phyloP scores from a whole-genome alignment of 805 yeast genomes.

The Suhomyces pyralidae region DNA sequence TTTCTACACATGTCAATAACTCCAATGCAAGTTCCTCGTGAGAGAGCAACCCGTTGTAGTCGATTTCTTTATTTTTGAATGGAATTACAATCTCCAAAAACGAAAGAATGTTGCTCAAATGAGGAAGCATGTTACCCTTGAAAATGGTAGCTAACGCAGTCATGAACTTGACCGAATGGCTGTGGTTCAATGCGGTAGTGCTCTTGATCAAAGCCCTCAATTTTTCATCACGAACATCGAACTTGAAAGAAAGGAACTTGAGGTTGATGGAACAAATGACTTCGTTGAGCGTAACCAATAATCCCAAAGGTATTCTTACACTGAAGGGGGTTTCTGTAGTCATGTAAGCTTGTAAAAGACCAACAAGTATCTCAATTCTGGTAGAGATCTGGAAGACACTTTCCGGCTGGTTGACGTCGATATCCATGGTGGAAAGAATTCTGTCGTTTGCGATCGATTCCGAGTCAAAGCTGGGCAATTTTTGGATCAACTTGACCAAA shows the following conservation, averaged over 20 bases:
- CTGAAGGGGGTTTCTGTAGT: slow-evolving; percentile 53
- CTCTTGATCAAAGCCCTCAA: slow-evolving; percentile 43
- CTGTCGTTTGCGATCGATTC: slow-evolving; percentile 7
- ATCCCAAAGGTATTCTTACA: slow-evolving; percentile 63
- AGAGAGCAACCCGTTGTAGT: slow-evolving; percentile 28
- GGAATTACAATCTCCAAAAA: slow-evolving; percentile 61
- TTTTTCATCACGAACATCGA: slow-evolving; percentile 56
- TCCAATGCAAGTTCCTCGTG: slow-evolving; percentile 43
- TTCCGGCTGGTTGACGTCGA: slow-evolving; percentile 58
- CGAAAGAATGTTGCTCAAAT: slow-evolving; percentile 48
- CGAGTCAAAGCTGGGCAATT: slow-evolving; percentile 19
- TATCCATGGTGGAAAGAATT: slow-evolving; percentile 29
- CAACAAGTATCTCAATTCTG: slow-evolving; percentile 47
- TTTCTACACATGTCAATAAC: slow-evolving; percentile 23
- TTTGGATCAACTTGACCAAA: slow-evolving; percentile 35
- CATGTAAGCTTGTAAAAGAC: slow-evolving; percentile 37
- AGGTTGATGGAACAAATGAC: slow-evolving; percentile 53
- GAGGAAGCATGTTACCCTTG: slow-evolving; percentile 43
- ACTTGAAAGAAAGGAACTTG: slow-evolving; percentile 52
- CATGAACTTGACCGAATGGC: slow-evolving; percentile 44
- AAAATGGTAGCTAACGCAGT: slow-evolving; percentile 31
- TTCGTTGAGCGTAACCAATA: slow-evolving; percentile 50
- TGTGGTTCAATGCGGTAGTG: slow-evolving; percentile 45
- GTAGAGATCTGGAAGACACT: slow-evolving; percentile 51
- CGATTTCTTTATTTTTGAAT: slow-evolving; percentile 35